These are phyloP conservation scores for Sugiyamaella valdiviana DNA, from an alignment of 805 yeast species.

Conservation along the genomic window DNA sequence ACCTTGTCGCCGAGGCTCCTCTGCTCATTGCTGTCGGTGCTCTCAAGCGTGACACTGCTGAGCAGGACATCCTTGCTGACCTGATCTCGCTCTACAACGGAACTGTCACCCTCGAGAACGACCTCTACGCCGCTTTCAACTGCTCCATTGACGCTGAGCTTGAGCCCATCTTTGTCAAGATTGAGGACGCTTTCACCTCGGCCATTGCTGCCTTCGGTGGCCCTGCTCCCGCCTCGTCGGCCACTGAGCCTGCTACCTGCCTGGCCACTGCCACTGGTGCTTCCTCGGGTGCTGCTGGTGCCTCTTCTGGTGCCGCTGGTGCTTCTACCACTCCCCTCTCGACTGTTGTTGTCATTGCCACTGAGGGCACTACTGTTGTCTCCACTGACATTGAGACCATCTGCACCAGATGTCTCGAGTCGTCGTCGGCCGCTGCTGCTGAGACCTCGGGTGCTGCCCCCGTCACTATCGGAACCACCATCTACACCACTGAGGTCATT, in stretches of 20 bases:
- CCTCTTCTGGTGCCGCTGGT: not conserved
- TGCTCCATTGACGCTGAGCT: not conserved
- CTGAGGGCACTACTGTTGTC: not conserved
- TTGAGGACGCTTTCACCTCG: not conserved
- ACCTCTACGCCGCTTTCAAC: not conserved
- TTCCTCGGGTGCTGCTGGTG: not conserved
- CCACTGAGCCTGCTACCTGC: not conserved
- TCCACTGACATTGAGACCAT: slow-evolving; percentile 1
- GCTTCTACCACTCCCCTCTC: not conserved
- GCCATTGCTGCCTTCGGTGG: not conserved
- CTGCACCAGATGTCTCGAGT: slow-evolving; percentile 6
- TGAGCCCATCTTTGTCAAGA: not conserved
- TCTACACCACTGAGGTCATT: slow-evolving; percentile 3
- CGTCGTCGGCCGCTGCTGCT: not conserved
- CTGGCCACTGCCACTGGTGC: not conserved
- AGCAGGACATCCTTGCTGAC: not conserved
- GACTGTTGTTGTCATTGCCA: not conserved
- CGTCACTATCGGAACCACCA: not conserved
- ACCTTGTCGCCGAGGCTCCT: not conserved
- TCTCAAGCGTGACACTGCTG: not conserved
- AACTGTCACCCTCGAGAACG: not conserved
- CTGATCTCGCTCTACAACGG: not conserved
- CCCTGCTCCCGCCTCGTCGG: not conserved
- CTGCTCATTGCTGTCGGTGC: slow-evolving; percentile 1
- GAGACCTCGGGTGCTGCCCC: not conserved